Evolutionary conservation across 768 basidiomycete species (phyloP).

Genomic region (Lentinula sp.): DNA sequence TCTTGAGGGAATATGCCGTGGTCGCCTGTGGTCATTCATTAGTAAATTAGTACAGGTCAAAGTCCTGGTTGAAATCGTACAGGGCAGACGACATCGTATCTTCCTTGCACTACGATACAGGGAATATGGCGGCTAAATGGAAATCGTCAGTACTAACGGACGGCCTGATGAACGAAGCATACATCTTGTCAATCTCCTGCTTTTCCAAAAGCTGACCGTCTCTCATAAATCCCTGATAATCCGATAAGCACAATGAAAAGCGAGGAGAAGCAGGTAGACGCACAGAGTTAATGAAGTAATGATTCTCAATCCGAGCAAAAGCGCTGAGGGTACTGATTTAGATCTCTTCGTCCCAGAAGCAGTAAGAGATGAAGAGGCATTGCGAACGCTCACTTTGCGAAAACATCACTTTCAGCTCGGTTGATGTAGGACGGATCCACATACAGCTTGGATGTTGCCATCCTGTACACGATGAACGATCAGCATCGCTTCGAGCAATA

Average conservation of each 20-base stretch:
- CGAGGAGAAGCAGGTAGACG: neutral
- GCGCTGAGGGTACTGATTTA: conserved; percentile 40
- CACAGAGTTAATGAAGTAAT: conserved; percentile 83
- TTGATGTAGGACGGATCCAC: conserved; percentile 65
- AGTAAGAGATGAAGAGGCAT: conserved; percentile 4
- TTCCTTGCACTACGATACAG: conserved; percentile 72
- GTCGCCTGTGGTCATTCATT: conserved; percentile 45
- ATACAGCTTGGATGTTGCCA: conserved; percentile 73
- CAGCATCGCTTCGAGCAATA: neutral
- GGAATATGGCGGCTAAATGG: conserved; percentile 76
- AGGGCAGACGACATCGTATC: conserved; percentile 88
- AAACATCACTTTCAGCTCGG: conserved; percentile 65
- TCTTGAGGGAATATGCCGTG: conserved; percentile 78
- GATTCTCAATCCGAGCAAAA: conserved; percentile 86
- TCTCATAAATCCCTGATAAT: conserved; percentile 69
- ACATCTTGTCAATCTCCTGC: conserved; percentile 89
- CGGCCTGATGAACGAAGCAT: conserved; percentile 12
- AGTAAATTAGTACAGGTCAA: neutral
- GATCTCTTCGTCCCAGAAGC: conserved; percentile 1
- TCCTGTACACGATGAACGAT: conserved; percentile 36
- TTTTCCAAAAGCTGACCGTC: conserved; percentile 82
- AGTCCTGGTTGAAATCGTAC: conserved; percentile 28
- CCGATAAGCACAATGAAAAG: neutral
- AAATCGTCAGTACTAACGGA: neutral
- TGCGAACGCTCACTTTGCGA: conserved; percentile 54